Base-by-base conservation (phyloP, 1,284 basidiomycete species). In the Phellinidium pouzarii region DNA sequence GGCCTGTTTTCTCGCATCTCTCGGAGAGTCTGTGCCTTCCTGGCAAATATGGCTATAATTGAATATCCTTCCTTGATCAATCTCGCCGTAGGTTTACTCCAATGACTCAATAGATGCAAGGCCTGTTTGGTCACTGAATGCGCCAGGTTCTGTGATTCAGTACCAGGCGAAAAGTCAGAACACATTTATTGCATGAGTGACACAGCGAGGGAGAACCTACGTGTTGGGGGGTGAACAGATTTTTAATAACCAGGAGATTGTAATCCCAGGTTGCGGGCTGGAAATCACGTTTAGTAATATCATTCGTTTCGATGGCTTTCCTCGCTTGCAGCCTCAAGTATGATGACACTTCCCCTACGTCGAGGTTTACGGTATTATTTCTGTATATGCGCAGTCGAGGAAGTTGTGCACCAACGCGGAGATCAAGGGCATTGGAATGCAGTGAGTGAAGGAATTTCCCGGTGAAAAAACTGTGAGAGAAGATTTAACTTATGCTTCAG, bases 151-250 rank as follows among this genome's bases (percentile, higher is more conserved):
- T 60, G 36, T 3, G 3, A 34, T 34, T 31, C 12, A 6, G 29
- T 7, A 31, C 29, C 12, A 31, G 29, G 12, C 29, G 12, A 7
- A 31, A 6, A 31, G 12, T 12, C 7, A 46, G 27, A 12, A 41
- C 8, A 41, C 40, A 14, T 26, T 46, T 14, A 49, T 23, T 20
- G 40, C 12, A 22, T 12, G 3, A n/a, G 34, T 17, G 20, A 14
- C 19, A 36, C 19, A 25, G 11, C 45, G 23, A 4, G 26, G 48
- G 11, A 46, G 20, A 23, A 48, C 55, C n/a, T 50, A 59, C 59
- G 52, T 54, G 55, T 7, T 44, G 41, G 14, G 55, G 43, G 6
- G 59, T 29, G 48, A 60, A 50, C 4, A 58, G 59, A 53, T 60
- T 58, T 5, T 23, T 36, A 9, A 57, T 20, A 14, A 59, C 55